phyloP scores from a whole-genome alignment of 2,329 filamentous ascomycete species.

The Neonectria ditissima region DNA sequence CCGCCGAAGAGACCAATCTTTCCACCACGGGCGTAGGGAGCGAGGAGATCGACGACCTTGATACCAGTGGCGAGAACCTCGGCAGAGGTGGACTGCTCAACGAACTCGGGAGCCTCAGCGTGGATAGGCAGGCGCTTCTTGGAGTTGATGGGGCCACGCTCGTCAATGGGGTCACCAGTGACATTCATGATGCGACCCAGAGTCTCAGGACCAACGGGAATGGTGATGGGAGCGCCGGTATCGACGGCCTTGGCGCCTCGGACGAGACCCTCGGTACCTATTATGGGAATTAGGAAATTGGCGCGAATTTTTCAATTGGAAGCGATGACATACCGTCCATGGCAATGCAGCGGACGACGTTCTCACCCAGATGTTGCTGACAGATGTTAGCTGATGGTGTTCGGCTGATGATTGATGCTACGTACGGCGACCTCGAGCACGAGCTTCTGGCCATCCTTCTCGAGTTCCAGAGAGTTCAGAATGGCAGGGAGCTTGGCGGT shows the following conservation, averaged over 20 bases:
- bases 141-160: constrained; percentile 97
- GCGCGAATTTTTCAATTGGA: constrained; percentile 36
- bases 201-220: constrained; percentile 92
- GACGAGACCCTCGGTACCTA: constrained; percentile 99
- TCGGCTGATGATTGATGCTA: constrained; percentile 30
- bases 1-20: constrained; percentile 99
- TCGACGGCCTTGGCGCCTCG: constrained; percentile 88
- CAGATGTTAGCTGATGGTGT: constrained; percentile 52
- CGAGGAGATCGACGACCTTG: constrained; percentile 99
- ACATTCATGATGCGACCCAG: constrained; percentile 99
- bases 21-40: constrained; percentile 99
- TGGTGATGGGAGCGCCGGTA: constrained; percentile 94
- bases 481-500: constrained; percentile 92
- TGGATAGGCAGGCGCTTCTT: constrained; percentile 91
- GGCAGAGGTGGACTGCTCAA: constrained; percentile 94
- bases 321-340: constrained; percentile 86
- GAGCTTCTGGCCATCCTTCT: constrained; percentile 93
- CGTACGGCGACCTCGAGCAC: constrained; percentile 95
- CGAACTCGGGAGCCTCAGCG: constrained; percentile 91
- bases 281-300: constrained; percentile 28
- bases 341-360: constrained; percentile 99
- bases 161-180: constrained; percentile 99
- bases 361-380: constrained; percentile 99
- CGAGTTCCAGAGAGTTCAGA: constrained; percentile 94
- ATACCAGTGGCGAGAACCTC: constrained; percentile 99